Base-by-base conservation (phyloP, 257 asterid genomes). In the Capsicum chinense region DNA sequence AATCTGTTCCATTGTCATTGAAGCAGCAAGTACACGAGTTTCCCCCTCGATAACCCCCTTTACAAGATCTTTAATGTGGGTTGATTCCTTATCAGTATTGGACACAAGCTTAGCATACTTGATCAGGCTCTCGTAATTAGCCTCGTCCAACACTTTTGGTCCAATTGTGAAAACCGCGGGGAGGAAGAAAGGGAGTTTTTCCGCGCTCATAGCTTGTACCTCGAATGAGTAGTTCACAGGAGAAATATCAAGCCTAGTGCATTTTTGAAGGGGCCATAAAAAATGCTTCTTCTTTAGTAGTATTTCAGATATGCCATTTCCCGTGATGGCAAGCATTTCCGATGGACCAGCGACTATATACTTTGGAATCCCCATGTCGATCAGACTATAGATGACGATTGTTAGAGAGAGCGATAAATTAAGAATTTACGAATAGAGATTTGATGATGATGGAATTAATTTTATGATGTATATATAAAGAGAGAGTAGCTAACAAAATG, bases 141-240 rank as follows among this genome's bases (percentile, higher is more conserved):
- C 16, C 9, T 92, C 92, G 37, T 93, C 94, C 0, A 83, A 66
- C 48, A 66, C 83, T 0, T 88, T 88, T 0, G 97, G 97, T 48
- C 95, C 93, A 74, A 93, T 90, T 16, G 97, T 93, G 93, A 91
- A 93, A 33, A 93, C 97, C 2, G 95, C 95, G 0, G 94, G 97
- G 73, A 93, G 93, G 58, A 91, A 67, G 47, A 93, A 92, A 26
- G 97, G 95, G 66, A 93, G 94, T 86, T 93, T 93, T 69, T 93
- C 95, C 9, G 94, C 93, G 80, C 94, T 92, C 95, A 92, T 93
- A 68, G 95, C 97, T 35, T 93, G 94, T 10, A 93, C 95, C 59
- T 93, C 88, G 80, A 93, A 93, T 37, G 94, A 89, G 88, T 93
- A 92, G 67, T 93, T 93, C 3, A 92, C 95, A 0, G 97, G 95